Conservation (phyloP, 192 early-diverging fungal species). For the Coemansia sp. region DNA sequence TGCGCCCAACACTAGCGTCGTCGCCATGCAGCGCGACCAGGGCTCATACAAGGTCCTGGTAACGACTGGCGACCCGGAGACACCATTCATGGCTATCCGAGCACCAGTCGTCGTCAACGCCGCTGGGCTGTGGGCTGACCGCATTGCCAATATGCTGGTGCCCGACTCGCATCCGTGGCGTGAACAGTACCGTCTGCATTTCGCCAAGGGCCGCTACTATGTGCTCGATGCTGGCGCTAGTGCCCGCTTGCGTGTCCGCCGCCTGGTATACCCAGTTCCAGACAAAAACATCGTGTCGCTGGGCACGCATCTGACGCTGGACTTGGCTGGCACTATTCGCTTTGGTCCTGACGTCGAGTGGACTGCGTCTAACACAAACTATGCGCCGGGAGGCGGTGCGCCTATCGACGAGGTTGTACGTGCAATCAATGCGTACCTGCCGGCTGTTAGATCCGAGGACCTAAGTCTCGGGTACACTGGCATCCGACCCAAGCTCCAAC, state of each 20-base stretch:
- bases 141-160: constrained; percentile 59
- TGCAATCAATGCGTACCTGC: constrained; percentile 71
- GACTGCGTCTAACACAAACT: constrained; percentile 62
- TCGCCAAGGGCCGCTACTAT: constrained; percentile 85
- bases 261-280: constrained; percentile 83
- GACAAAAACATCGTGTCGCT: constrained; percentile 68
- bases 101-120: constrained; percentile 75
- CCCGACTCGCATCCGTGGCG: constrained; percentile 27
- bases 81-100: constrained; percentile 55
- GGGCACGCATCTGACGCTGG: constrained; percentile 81
- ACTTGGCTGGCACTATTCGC: constrained; percentile 72
- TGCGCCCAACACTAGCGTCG: constrained; percentile 59
- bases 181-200: constrained; percentile 63
- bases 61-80: constrained; percentile 46
- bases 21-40: constrained; percentile 39
- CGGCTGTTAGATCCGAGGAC: constrained; percentile 58
- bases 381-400: constrained; percentile 56
- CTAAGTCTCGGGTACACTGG: constrained; percentile 76
- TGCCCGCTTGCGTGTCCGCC: constrained; percentile 43
- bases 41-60: constrained; percentile 60
- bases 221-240: constrained; percentile 46
- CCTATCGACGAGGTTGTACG: constrained; percentile 26
- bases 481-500: constrained; percentile 83
- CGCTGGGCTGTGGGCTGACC: constrained; percentile 75
- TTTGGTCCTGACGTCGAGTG: constrained; percentile 84